Base-by-base conservation (phyloP, 495 filamentous ascomycete genomes). In the Aspergillus egyptiacus region DNA sequence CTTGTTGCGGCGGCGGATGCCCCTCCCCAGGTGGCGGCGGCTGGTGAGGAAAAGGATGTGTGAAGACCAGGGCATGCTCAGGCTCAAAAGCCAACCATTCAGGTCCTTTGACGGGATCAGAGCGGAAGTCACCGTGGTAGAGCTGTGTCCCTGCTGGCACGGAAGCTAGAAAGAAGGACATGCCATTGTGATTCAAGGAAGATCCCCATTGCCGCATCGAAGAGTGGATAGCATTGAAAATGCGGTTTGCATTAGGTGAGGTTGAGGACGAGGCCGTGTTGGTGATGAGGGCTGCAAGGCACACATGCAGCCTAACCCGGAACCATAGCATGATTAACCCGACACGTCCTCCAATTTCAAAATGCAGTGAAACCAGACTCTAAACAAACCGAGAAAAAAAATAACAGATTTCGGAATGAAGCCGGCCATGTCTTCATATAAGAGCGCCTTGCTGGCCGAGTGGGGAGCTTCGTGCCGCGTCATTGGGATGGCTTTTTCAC, bases 41-140 rank as follows among this genome's bases (percentile, higher is more conserved):
- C 8, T 46, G 39, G 20, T 42, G 52, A 18, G 28, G 56, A 28
- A 62, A 46, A 9, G 56, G 20, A 22, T 33, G 56, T 13, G 66
- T 44, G 58, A 86, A 87, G 5, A 69, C 56, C 59, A 84, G 64
- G 0, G 81, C 78, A 64, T 86, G 82, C 51, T 85, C 82, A 9
- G 82, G 78, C 55, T 86, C 83, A 53, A 85, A 86, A 0, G 83
- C 82, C 0, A 87, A 68, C 82, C 83, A 87, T 53, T 87, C 82
- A 1, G 72, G 74, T 0, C 71, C 74, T 5, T 63, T 66, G 0
- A 82, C 68, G 0, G 70, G 63, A 8, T 65, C 59, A 0, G 56
- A 38, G 2, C 27, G 57, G 10, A 51, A 45, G 5, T 70, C 74
- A 10, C 83, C 83, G 56, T 87, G 83, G 57, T 85, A 82, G 2